Base-by-base conservation (phyloP, 106 monocot genomes). In the Triglochin maritima region DNA sequence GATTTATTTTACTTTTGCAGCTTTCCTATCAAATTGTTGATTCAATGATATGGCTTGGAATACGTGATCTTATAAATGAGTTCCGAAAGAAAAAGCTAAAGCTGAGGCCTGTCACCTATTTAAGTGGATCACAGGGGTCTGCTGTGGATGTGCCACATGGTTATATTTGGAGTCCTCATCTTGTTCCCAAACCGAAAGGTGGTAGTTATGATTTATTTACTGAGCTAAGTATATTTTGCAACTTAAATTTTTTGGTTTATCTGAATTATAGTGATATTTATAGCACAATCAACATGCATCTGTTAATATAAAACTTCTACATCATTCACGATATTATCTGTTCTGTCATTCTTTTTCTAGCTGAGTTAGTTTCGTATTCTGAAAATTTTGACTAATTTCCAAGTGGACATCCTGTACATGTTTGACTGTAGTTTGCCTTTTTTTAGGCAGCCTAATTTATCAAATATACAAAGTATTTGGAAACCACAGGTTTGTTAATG, bases 41-140 rank as follows among this genome's bases (percentile, higher is more conserved):
- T n/a, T 74, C 74, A 49, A 67, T 74, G 67, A 74, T 74, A 41
- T 74, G 74, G 74, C 74, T 74, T 60, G 74, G 74, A 52, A 74
- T 74, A 50, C 58, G 74, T 49, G 74, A 74, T 17, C 59, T 74
- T 59, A 67, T 74, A 67, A 74, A 74, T 68, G 74, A 74, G 42
- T 74, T 74, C 44, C 59, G 74, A 46, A 74, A 74, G 74, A 74
- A 74, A 61, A 74, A 61, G 13, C 59, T 74, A 67, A 74, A 74
- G 57, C 67, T 74, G 14, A 66, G 74, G 16, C 74, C 74, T 67
- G 60, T 74, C n/a, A 74, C 74, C 50, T 74, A 74, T 74, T 74
- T 68, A 60, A 74, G 67, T 67, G 67, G 66, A 44, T 49, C 74
- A 43, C 74, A 62, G 17, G 74, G 67, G 5, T 74, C 0, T 67